Evolutionary conservation across 23 red algal genomes (phyloP), one percentile per base, ranked within the genome.

Genomic region (Agarophyton chilense): DNA sequence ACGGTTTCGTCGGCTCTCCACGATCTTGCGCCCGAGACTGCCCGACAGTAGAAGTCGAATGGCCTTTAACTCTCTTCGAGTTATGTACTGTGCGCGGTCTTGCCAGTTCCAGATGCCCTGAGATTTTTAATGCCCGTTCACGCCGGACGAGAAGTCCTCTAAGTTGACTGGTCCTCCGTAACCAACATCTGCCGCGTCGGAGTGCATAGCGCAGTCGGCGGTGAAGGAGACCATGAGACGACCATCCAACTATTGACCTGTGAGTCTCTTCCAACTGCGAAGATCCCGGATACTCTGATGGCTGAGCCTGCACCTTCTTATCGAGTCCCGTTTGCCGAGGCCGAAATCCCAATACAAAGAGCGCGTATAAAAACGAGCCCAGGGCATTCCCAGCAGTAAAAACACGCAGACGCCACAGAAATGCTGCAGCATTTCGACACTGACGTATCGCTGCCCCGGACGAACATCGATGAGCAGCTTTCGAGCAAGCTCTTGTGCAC

Each of bases 331-430:
- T 4, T 39, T 0, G 1, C 26, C 44, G 13, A 17, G 3, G 0
- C 26, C 33, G 18, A 67, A 66, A 21, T 64, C 25, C 55, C 35
- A 64, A 47, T 67, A 90, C 18, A 66, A 21, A 7, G 70, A n/a
- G 4, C 88, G 17, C 0, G 88, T 82, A 46, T 82, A 81, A 60
- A 91, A 72, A 0, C 88, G 58, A 4, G 73, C 75, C 57, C 58
- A 76, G 14, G 75, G 88, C 60, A 91, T 42, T 10, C 76, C 57
- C 29, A 91, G 19, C 3, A 58, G 18, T 0, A 91, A 41, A 17
- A 57, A 91, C 10, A 91, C 76, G 44, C 76, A 72, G 8, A 75
- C 60, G 14, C 88, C 57, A 21, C 77, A 91, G 61, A 91, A 75
- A 22, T 63, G 38, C 21, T 25, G 16, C 8, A 89, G 0, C 0